phyloP scores from a whole-genome alignment of 2,329 filamentous ascomycete genomes.

The Aspergillus fumigatiaffinis region DNA sequence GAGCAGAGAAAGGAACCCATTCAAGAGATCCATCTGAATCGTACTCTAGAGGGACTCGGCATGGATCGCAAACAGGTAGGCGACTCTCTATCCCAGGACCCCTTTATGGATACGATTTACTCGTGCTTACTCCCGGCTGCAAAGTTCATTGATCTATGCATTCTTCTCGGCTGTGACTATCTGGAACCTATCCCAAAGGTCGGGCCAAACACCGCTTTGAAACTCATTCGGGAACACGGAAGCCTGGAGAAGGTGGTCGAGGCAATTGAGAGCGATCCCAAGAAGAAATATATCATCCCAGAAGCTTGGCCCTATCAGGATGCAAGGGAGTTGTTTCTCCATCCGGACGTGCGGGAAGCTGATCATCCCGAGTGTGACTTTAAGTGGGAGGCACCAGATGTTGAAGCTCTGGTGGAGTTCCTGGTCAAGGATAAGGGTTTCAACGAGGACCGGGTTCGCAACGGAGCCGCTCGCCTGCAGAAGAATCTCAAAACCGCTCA shows the following conservation, averaged over 20 bases:
- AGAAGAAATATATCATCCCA: constrained; percentile 77
- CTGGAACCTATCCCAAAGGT: constrained; percentile 94
- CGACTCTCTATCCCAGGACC: too few species aligned
- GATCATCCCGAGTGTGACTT: constrained; percentile 89
- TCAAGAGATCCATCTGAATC: constrained; percentile 85
- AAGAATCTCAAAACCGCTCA: constrained; percentile 91
- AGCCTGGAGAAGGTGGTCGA: constrained; percentile 83
- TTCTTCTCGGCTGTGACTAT: constrained; percentile 95
- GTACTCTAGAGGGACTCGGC: constrained; percentile 76
- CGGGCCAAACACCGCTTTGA: constrained; percentile 85
- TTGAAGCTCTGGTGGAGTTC: constrained; percentile 84
- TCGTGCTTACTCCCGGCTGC: constrained; percentile 4
- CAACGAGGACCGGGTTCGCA: constrained; percentile 86
- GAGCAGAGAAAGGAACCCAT: constrained; percentile 98
- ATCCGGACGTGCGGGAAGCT: constrained; percentile 80
- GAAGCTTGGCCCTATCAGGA: constrained; percentile 97
- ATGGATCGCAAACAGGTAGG: constrained; percentile 83
- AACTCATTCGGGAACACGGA: constrained; percentile 89
- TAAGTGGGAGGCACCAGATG: constrained; percentile 93
- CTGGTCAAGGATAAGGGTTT: constrained; percentile 94
- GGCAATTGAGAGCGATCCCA: constrained; percentile 68
- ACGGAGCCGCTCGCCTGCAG: constrained; percentile 69
- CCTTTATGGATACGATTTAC: constrained; percentile 5
- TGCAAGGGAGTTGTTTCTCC: constrained; percentile 84
- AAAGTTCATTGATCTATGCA: constrained; percentile 95